Conservation (phyloP, 306 rosid genomes). For the Malus asiatica region DNA sequence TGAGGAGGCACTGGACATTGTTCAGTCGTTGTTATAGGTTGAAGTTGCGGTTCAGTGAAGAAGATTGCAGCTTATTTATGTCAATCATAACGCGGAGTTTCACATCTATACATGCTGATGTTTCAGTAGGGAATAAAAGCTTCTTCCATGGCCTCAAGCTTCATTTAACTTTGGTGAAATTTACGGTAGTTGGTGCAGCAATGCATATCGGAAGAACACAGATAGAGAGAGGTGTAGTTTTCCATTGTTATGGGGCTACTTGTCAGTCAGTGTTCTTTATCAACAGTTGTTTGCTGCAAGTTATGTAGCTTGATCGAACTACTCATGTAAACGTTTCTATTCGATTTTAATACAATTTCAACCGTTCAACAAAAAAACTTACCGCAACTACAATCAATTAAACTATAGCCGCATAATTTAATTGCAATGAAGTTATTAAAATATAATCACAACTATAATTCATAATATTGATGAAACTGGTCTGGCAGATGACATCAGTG, state of each 20-base stretch:
- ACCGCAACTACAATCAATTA: neutral
- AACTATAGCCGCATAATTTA: neutral
- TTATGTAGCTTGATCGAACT: neutral
- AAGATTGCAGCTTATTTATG: neutral
- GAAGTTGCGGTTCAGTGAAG: conserved; percentile 28
- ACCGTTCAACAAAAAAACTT: too few relatives aligned
- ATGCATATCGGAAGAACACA: neutral
- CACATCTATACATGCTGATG: neutral
- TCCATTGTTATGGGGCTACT: neutral
- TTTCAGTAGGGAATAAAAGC: neutral
- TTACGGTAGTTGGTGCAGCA: neutral
- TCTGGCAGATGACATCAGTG: neutral
- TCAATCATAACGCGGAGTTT: neutral
- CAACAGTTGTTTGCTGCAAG: neutral
- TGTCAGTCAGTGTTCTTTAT: neutral
- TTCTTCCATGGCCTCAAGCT: neutral
- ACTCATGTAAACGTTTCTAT: too few relatives aligned
- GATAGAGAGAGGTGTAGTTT: neutral
- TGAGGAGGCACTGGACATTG: conserved; percentile 76
- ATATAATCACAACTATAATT: neutral
- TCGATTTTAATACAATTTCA: too few relatives aligned
- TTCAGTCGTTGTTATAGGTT: conserved; percentile 38
- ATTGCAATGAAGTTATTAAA: neutral
- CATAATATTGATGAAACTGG: too few relatives aligned
- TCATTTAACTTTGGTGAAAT: neutral